Evolutionary conservation across 768 basidiomycete species (phyloP).

Genomic region (Lanmaoa pseudosensibilis): DNA sequence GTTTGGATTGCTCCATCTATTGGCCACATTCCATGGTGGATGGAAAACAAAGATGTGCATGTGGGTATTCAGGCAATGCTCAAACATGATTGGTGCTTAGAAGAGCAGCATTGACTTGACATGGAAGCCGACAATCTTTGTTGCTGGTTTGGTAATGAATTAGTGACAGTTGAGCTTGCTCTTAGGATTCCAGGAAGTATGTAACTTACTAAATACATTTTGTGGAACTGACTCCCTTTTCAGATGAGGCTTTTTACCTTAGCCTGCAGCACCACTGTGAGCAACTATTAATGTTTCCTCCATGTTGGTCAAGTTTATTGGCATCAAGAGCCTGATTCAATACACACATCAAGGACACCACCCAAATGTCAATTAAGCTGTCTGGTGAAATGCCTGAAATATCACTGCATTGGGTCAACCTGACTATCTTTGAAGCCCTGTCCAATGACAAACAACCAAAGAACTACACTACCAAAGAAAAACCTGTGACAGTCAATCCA

Average conservation of each 20-base stretch:
- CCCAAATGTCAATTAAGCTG: background rate
- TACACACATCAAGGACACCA: background rate
- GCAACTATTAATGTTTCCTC: background rate
- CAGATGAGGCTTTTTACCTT: too few species aligned
- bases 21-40: background rate
- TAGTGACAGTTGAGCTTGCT: conserved; percentile 23
- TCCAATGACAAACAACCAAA: background rate
- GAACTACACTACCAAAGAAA: background rate
- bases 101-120: conserved; percentile 29
- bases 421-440: background rate
- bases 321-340: background rate
- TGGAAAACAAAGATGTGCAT: conserved; percentile 17
- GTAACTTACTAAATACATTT: too few species aligned
- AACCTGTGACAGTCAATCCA: background rate
- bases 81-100: conserved; percentile 28
- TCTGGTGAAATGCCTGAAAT: background rate
- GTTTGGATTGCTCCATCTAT: conserved; percentile 9
- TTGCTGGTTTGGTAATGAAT: conserved; percentile 35
- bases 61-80: conserved; percentile 34
- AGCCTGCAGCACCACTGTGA: background rate
- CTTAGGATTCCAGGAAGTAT: background rate
- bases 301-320: background rate
- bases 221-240: too few species aligned
- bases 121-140: conserved; percentile 37
- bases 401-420: background rate